Conservation (phyloP, 176 grass and related monocot genomes). For the Pontederia crassipes region DNA sequence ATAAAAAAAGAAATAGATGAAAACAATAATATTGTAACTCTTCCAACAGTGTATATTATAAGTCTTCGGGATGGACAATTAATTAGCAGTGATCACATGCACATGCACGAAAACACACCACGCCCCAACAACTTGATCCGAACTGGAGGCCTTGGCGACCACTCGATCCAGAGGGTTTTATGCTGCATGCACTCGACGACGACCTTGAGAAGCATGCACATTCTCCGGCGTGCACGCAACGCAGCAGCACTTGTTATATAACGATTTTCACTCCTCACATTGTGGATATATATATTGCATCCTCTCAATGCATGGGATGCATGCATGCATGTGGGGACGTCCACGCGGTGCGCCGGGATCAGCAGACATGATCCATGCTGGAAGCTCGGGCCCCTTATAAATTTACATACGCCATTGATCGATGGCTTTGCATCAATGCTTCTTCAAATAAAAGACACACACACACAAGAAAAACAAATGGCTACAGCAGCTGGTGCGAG, state of each 20-base stretch:
- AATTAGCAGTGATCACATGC: too few relatives aligned
- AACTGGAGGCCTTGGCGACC: too few relatives aligned
- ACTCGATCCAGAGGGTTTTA: too few relatives aligned
- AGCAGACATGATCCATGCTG: slow-evolving; percentile 29
- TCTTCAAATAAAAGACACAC: neutral
- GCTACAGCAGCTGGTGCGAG: neutral
- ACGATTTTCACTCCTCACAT: too few relatives aligned
- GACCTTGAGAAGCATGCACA: too few relatives aligned
- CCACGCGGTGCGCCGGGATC: neutral
- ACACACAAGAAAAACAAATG: neutral
- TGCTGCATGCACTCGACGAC: too few relatives aligned
- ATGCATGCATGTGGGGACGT: neutral
- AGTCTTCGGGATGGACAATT: too few relatives aligned
- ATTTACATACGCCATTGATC: neutral
- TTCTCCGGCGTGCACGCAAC: neutral
- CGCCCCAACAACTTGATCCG: too few relatives aligned
- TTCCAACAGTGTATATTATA: too few relatives aligned
- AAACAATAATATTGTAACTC: too few relatives aligned
- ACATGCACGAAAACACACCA: too few relatives aligned
- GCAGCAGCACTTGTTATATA: neutral
- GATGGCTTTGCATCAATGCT: neutral
- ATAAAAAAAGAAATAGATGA: too few relatives aligned
- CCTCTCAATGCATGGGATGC: neutral
- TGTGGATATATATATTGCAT: neutral
- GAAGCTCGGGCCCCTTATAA: slow-evolving; percentile 18